Conservation (phyloP, 2,329 filamentous ascomycete species). For the Colletotrichum orbiculare region DNA sequence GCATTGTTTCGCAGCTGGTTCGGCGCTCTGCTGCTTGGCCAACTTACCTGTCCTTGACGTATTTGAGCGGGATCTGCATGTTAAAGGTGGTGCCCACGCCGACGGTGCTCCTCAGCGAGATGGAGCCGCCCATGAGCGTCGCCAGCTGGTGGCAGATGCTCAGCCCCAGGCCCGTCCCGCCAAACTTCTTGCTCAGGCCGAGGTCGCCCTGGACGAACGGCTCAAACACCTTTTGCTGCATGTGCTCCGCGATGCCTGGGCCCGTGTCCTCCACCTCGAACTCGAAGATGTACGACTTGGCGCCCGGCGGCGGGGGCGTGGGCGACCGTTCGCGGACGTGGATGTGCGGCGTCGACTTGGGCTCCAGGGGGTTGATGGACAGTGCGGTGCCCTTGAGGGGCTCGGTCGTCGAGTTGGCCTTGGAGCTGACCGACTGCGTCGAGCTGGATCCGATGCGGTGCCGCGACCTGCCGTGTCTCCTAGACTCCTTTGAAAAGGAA, state of each 20-base stretch:
- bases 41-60: slow-evolving; percentile 74
- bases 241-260: slow-evolving; percentile 81
- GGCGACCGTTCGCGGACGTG: slow-evolving; percentile 65
- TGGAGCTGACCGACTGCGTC: slow-evolving; percentile 62
- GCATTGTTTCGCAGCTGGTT: no score
- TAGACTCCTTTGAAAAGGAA: slow-evolving; percentile 61
- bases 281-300: slow-evolving; percentile 79
- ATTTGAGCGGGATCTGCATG: slow-evolving; percentile 84
- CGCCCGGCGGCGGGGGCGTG: slow-evolving; percentile 69
- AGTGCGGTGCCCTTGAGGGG: slow-evolving; percentile 62
- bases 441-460: slow-evolving; percentile 61
- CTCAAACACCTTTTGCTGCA: slow-evolving; percentile 89
- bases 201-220: slow-evolving; percentile 95
- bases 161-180: slow-evolving; percentile 87
- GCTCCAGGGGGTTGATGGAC: slow-evolving; percentile 71
- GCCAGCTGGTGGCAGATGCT: slow-evolving; percentile 92
- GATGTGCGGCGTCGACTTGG: slow-evolving; percentile 60
- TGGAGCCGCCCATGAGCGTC: slow-evolving; percentile 82
- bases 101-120: slow-evolving; percentile 76
- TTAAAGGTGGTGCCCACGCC: slow-evolving; percentile 84
- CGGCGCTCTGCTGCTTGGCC: no score
- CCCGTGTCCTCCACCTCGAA: slow-evolving; percentile 92
- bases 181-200: slow-evolving; percentile 88
- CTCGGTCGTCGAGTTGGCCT: slow-evolving; percentile 43
- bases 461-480: slow-evolving; percentile 53